Evolutionary conservation across 352 stramenopile species (phyloP).

Genomic region (Globisporangium orthogonon): DNA sequence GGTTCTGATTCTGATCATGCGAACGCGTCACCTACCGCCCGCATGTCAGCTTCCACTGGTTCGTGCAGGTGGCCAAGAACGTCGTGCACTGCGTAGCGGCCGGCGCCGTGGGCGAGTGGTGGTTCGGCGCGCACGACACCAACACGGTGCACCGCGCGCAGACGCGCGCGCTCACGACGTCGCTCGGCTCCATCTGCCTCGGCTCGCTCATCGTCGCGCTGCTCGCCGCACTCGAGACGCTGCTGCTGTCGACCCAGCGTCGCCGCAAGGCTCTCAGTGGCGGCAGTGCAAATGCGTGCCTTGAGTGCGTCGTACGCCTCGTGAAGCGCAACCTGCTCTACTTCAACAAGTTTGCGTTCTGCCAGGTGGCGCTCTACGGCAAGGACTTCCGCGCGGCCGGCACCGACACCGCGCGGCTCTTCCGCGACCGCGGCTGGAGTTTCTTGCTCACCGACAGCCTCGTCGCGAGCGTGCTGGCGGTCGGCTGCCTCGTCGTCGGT

Average conservation of each 20-base stretch:
- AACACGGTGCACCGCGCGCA: slow-evolving; percentile 68
- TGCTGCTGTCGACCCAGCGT: slow-evolving; percentile 52
- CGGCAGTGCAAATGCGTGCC: slow-evolving; percentile 62
- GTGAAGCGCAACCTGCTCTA: slow-evolving; percentile 71
- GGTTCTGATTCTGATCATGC: no score
- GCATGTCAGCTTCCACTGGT: slow-evolving; percentile 65
- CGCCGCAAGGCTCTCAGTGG: slow-evolving; percentile 43
- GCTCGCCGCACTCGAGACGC: slow-evolving; percentile 55
- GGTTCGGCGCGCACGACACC: slow-evolving; percentile 66
- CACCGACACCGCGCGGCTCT: slow-evolving; percentile 73
- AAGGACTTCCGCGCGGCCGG: slow-evolving; percentile 75
- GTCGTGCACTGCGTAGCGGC: slow-evolving; percentile 82
- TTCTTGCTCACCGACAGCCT: slow-evolving; percentile 75
- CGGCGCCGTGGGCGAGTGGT: slow-evolving; percentile 81
- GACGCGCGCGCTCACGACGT: slow-evolving; percentile 61
- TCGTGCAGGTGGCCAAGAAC: slow-evolving; percentile 80
- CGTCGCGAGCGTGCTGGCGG: slow-evolving; percentile 66
- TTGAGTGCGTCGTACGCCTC: slow-evolving; percentile 75
- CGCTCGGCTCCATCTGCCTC: slow-evolving; percentile 79
- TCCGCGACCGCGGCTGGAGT: slow-evolving; percentile 76
- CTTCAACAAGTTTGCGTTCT: slow-evolving; percentile 88
- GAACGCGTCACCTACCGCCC: no score
- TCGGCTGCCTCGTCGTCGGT: slow-evolving; percentile 77
- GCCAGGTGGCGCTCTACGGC: slow-evolving; percentile 80
- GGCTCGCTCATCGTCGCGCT: slow-evolving; percentile 73